Evolutionary conservation across 2,329 filamentous ascomycete species (phyloP).

Genomic region (Verticillium isaacii): DNA sequence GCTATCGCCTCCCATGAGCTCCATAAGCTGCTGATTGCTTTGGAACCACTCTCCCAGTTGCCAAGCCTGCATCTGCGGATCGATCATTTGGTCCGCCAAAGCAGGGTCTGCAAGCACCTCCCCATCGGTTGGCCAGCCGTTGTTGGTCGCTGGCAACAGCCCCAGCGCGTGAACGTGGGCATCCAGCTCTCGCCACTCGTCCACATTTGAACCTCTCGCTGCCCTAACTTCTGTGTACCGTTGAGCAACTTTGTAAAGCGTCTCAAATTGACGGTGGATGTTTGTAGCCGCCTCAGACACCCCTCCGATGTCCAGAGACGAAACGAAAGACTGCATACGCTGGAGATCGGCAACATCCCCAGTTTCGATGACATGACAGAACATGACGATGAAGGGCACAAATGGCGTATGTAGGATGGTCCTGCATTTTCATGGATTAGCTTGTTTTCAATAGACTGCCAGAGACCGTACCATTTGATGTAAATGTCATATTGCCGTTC

Average conservation of each 20-base stretch:
- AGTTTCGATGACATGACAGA: constrained; percentile 26
- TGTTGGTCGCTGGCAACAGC: neutral
- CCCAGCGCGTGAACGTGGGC: neutral
- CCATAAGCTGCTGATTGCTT: neutral
- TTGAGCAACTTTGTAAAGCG: neutral
- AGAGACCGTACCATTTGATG: neutral
- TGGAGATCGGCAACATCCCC: constrained; percentile 34
- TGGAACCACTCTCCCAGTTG: neutral
- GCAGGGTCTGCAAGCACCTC: neutral
- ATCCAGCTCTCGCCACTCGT: neutral
- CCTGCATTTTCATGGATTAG: constrained; percentile 6
- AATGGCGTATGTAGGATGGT: constrained; percentile 16
- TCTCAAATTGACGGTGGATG: neutral
- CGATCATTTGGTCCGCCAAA: neutral
- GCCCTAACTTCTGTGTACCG: neutral
- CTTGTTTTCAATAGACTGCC: neutral
- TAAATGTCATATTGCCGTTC: neutral
- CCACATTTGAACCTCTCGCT: neutral
- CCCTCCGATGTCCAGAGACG: constrained; percentile 7
- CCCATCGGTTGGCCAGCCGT: neutral
- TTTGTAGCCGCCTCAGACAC: neutral
- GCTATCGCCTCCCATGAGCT: neutral
- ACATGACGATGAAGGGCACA: constrained; percentile 20
- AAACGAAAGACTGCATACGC: constrained; percentile 12
- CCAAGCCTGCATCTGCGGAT: neutral